Percentiles rank a stretch among this genome's conserved stretches.
These are phyloP conservation scores for Boletales sp. DNA, from an alignment of 768 basidiomycete genomes.

Conservation along the genomic window DNA sequence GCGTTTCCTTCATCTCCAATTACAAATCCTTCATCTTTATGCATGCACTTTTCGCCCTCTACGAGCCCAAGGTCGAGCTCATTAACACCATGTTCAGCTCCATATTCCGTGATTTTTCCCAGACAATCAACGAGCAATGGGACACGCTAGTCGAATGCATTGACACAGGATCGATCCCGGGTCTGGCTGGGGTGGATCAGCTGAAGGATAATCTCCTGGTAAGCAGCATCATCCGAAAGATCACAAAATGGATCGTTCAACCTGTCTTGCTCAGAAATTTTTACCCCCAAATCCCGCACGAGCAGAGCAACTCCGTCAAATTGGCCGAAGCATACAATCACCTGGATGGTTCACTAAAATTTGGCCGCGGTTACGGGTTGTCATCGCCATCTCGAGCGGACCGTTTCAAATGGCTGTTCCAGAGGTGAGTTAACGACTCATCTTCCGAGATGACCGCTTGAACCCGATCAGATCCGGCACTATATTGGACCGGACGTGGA, in stretches of 20 bases:
- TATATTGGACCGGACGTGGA: conserved; percentile 21
- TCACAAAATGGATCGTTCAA: not conserved
- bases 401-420: conserved; percentile 21
- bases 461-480: conserved; percentile 10
- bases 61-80: conserved; percentile 18
- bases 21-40: conserved; percentile 23
- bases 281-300: conserved; percentile 15
- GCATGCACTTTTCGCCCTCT: conserved; percentile 21
- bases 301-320: conserved; percentile 12
- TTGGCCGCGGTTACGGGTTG: conserved; percentile 15
- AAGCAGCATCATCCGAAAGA: not conserved
- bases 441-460: not conserved
- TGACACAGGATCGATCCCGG: conserved; percentile 13
- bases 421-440: conserved; percentile 5
- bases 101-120: conserved; percentile 20
- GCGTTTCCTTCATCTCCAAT: conserved; percentile 14
- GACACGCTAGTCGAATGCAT: conserved; percentile 19
- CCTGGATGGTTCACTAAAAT: conserved; percentile 20
- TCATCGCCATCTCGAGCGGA: conserved; percentile 21
- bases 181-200: conserved; percentile 8
- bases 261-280: conserved; percentile 7
- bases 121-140: conserved; percentile 18
- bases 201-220: conserved; percentile 14
- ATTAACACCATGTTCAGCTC: conserved; percentile 23
- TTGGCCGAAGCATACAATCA: conserved; percentile 1